Percentiles rank a stretch among this genome's conserved stretches.
Evolutionary conservation across 805 yeast species (phyloP).

Genomic region (Nakazawaea wyomingensis): DNA sequence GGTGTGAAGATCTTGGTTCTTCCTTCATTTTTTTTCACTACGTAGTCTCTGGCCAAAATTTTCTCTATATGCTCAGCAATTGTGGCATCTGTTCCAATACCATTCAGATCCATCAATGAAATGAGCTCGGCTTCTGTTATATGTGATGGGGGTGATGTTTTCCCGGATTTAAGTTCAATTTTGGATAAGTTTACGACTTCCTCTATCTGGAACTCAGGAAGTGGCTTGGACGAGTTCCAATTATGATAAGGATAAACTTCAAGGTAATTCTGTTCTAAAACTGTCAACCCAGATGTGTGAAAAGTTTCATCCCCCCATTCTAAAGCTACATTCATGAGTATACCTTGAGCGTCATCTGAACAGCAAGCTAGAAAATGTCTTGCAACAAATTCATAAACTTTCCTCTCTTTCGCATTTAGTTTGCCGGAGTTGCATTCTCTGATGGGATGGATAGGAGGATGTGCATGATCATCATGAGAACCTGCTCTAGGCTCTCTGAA

Average conservation of each 20-base stretch:
- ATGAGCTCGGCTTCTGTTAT: constrained; percentile 92
- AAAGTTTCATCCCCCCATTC: constrained; percentile 80
- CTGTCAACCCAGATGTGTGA: constrained; percentile 67
- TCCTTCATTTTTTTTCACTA: constrained; percentile 36
- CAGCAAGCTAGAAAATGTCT: constrained; percentile 89
- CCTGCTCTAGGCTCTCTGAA: constrained; percentile 76
- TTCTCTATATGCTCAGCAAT: constrained; percentile 96
- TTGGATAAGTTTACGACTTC: constrained; percentile 51
- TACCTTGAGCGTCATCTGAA: constrained; percentile 85
- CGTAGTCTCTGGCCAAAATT: constrained; percentile 62
- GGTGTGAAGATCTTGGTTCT: constrained; percentile 54
- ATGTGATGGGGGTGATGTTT: constrained; percentile 73
- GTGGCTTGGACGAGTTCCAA: constrained; percentile 64
- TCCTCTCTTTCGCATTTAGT: constrained; percentile 43
- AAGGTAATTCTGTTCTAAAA: constrained; percentile 67
- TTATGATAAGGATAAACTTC: constrained; percentile 74
- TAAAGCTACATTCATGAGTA: constrained; percentile 52
- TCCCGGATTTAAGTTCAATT: constrained; percentile 64
- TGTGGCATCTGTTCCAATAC: constrained; percentile 98
- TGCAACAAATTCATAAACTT: constrained; percentile 81
- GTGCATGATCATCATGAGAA: constrained; percentile 86
- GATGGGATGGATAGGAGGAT: constrained; percentile 97
- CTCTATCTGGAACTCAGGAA: constrained; percentile 60
- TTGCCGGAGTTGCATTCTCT: constrained; percentile 32
- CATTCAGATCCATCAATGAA: constrained; percentile 92